These are phyloP conservation scores for Babjeviella inositovora DNA, from an alignment of 805 yeast genomes.

Conservation along the genomic window DNA sequence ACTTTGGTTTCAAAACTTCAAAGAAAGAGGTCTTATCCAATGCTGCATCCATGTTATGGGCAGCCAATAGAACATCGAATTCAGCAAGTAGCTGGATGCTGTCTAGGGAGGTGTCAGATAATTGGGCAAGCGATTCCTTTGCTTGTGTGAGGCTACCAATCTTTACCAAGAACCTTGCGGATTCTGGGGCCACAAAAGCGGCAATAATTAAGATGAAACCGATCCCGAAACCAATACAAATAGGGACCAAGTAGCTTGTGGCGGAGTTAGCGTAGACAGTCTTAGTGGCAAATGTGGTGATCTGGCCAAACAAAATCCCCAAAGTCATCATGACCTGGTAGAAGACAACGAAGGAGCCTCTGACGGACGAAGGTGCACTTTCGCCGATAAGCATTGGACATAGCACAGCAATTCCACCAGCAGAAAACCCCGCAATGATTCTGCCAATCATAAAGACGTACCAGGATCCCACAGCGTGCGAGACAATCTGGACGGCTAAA, in stretches of 20 bases:
- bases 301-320: not conserved
- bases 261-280: no score
- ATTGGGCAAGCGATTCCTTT: not conserved
- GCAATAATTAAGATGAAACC: no score
- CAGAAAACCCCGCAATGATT: not conserved
- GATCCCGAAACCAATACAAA: not conserved
- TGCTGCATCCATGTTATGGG: no score
- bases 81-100: not conserved
- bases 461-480: not conserved
- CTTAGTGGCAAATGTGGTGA: not conserved
- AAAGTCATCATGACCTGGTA: not conserved
- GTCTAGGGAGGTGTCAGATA: not conserved
- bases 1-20: not conserved
- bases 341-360: not conserved
- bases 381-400: not conserved
- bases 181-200: no score
- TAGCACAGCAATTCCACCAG: not conserved
- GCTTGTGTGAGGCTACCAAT: no score
- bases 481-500: conserved; percentile 2
- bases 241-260: not conserved
- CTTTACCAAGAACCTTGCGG: no score
- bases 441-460: not conserved
- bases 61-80: no score
- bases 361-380: not conserved
- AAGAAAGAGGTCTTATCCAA: not conserved